phyloP scores from a whole-genome alignment of 768 basidiomycete species.

The Kwoniella mangroviensis region DNA sequence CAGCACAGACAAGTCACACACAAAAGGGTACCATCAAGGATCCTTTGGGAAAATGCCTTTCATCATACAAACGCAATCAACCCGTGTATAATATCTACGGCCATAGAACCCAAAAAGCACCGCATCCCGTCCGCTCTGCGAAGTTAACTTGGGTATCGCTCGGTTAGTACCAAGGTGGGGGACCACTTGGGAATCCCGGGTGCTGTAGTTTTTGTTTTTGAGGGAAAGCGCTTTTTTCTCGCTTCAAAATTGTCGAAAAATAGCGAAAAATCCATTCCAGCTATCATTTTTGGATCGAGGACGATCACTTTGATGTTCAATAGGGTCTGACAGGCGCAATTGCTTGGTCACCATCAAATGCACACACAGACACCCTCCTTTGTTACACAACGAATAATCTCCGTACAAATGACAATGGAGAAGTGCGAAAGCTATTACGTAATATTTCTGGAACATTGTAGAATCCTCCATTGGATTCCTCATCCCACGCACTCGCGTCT shows the following conservation, averaged over 20 bases:
- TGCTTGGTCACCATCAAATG: no score
- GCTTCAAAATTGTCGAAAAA: no score
- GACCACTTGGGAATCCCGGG: conserved; percentile 1
- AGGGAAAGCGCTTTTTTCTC: background rate
- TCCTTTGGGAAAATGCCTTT: background rate
- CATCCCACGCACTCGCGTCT: conserved; percentile 9
- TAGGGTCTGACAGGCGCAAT: no score
- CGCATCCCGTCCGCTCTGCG: conserved; percentile 1
- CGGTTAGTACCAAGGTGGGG: conserved; percentile 1
- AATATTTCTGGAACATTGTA: background rate
- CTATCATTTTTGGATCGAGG: no score
- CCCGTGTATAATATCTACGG: background rate
- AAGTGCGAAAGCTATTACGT: background rate
- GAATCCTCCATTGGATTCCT: background rate
- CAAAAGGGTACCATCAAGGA: background rate
- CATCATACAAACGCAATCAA: no score
- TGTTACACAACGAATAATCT: no score
- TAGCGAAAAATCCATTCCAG: no score
- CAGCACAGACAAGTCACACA: background rate
- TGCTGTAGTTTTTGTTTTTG: background rate
- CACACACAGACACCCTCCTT: no score
- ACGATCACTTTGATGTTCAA: no score
- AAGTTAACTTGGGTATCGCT: background rate
- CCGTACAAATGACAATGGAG: no score
- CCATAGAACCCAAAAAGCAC: background rate